Evolutionary conservation across 768 basidiomycete genomes (phyloP), one percentile per base, ranked within the genome.

Genomic region (Lactarius sanguifluus): DNA sequence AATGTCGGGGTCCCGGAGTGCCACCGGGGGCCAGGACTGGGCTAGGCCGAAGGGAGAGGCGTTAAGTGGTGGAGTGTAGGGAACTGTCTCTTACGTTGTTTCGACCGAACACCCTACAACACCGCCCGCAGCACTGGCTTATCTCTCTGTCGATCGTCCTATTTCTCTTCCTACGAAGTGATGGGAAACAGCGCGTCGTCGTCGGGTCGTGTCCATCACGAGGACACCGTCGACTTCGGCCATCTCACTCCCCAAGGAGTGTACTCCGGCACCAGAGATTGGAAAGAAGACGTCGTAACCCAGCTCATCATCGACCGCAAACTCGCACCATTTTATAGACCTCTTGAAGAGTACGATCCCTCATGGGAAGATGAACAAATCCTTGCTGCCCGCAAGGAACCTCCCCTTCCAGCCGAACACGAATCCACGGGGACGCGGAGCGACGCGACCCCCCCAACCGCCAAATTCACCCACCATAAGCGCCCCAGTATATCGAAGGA

Each of bases 311-410:
- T 89, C 72, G 88, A 92, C 71, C 88, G 93, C 75, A 89, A 85
- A 73, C 85, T 99, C 50, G 94, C 96, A 1, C 97, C 97, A 1
- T 98, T 98, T 79, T 98, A 98, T 76, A 86, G 94, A 41, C 96
- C 97, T 15, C 82, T 99, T 54, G 94, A 97, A 75, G 96, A 98
- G 70, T 97, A 91, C 75, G 87, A 90, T 38, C 88, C 91, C 16
- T 83, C 85, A 52, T 98, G 94, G 94, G 88, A 91, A 68, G 90
- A 93, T 72, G 92, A 93, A 61, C 88, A 88, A 75, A 89, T 98
- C 67, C 84, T 94, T 32, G 85, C 89, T 9, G 89, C 89, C 5
- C 83, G 94, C 72, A 92, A 87, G 79, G 88, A 88, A 64, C 76
- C 82, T 20, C 73, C 81, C 18, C 83, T 84, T 43, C 82, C 74